Base-by-base conservation (phyloP, 2,329 filamentous ascomycete genomes). In the Pseudogymnoascus sp. region DNA sequence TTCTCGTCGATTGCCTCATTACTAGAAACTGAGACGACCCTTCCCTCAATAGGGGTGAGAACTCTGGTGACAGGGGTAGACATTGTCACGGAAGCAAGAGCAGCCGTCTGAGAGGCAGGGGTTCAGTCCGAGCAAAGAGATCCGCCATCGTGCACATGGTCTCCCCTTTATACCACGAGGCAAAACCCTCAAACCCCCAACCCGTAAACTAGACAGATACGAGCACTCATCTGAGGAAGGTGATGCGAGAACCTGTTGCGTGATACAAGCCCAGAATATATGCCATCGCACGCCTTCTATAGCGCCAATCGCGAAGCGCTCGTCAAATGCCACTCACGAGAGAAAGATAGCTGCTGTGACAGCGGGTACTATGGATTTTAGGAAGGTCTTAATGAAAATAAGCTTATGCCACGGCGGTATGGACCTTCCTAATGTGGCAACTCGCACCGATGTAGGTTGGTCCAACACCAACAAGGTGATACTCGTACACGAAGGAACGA, bases 1-100 rank as follows among this genome's bases (percentile, higher is more conserved):
- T 75, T 75, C 69, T 75, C 73, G 63, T 73, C 68, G 65, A 73
- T 70, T 4, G 62, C 69, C 6, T 66, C 10, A 37, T 75, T 70
- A 64, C 64, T 71, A 5, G 74, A 72, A 12, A 71, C 67, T 8
- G 70, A 60, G 41, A 72, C 66, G 59, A 71, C 68, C 63, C 74
- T 72, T 7, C 70, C 70, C 66, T 73, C 72, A 38, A 71, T 65
- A 4, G 72, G 63, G 67, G 74, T 71, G 59, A 71, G 31, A 1
- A 66, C 70, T 11, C 72, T 68, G 60, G 59, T 41, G 43, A 61
- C 40, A 19, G 67, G 61, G 33, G 50, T 59, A 59, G 67, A 62
- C 66, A 68, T 69, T 64, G 67, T 60, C 33, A 53, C 33, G 62
- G 60, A 60, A 59, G 61, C 16, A 56, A 60, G 53, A n/a, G 31